Evolutionary conservation across 257 asterid species (phyloP), one percentile per base, ranked within the genome.

Genomic region (Capsicum chinense): DNA sequence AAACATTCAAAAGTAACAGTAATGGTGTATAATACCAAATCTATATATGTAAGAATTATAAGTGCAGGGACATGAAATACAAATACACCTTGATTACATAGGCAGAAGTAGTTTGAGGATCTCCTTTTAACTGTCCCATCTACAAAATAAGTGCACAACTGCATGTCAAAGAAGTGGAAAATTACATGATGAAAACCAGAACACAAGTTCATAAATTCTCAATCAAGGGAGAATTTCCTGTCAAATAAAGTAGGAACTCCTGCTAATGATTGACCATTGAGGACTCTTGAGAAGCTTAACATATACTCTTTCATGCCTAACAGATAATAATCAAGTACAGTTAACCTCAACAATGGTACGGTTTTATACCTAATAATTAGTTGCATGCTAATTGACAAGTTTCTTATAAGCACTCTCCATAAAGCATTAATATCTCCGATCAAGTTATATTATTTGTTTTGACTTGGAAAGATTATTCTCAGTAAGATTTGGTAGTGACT

Each of bases 131-230:
- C 88, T 89, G 93, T 81, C 83, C 90, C 79, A 81, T 89, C 98
- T 93, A 87, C 92, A 90, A 95, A 94, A 93, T 89, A 93, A 93
- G 93, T 86, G 92, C 89, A 93, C 88, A 90, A 92, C 97, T 93
- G 94, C 93, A 95, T 59, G 97, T 97, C 98, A 97, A 91, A 91
- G 88, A 91, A 87, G 88, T 83, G 89, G 84, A 85, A 90, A 89
- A 87, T 90, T 88, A 92, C 93, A 88, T 76, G 85, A 86, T 67
- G 88, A 87, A 90, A 87, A 85, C 64, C 56, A 81, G 33, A 57
- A 79, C 39, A 79, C 70, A 39, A 76, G 83, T 83, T 85, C 5
- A 70, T 5, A 83, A 44, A 74, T 73, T 19, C 6, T 82, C 19
- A 71, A 47, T 67, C 44, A 82, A 74, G 19, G 37, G 17, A 56